Evolutionary conservation across 192 early-diverging fungal species (phyloP), one percentile per base, ranked within the genome.

Genomic region (Coemansia sp.): DNA sequence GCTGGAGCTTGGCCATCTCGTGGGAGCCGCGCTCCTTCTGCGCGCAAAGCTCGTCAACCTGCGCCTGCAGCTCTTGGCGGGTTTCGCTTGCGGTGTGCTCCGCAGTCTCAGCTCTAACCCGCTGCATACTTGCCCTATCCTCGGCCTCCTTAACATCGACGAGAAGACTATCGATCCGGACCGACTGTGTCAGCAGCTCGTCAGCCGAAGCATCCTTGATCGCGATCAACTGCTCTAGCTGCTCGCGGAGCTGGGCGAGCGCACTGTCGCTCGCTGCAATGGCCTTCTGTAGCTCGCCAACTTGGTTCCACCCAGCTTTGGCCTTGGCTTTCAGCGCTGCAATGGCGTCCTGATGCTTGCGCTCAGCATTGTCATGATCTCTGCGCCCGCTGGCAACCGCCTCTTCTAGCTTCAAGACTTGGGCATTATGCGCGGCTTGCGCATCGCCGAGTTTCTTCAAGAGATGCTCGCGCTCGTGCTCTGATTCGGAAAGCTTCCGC

Each of bases 361-460:
- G 47, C 47, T 25, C 15, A 20, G 49, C 24, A 22, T 32, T 15
- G 2, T 56, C 53, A 17, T 32, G 5, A 17, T 32, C n/a, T 29
- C 32, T 29, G 47, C 47, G 47, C 4, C 25, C 24, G 25, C 24
- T 22, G 10, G 7, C 47, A 27, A 51, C 24, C 22, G 20, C 10
- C 2, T 6, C n/a, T 20, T 32, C 27, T 35, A 54, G 29, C 25
- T 32, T 10, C 27, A 54, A n/a, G 12, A 24, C 29, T 14, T 32
- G 31, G 14, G 27, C 31, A 7, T 56, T 11, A n/a, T 25, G 27
- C 11, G 29, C 12, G 20, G 37, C 47, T 8, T 58, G 43, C 29
- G 65, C 27, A 10, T 62, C 73, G 7, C 35, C 57, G 31, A 74
- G 56, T 11, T 70, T 37, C 25, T 36, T 37, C 32, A 27, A 9